Evolutionary conservation across 768 basidiomycete genomes (phyloP).

Genomic region (Lactarius pseudohatsudake): DNA sequence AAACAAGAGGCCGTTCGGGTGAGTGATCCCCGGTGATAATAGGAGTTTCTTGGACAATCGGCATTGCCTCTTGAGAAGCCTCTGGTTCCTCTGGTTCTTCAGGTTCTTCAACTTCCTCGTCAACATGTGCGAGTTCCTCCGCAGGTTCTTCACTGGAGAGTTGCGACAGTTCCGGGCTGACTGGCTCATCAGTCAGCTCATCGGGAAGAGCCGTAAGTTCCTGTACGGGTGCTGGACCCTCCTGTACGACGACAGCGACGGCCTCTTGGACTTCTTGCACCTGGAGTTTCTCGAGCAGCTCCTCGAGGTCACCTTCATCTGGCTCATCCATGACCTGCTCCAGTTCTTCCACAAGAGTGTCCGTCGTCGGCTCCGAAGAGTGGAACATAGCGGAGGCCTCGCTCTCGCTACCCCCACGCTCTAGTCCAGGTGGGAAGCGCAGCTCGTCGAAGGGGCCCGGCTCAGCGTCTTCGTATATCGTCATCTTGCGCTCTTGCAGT

Average conservation of each 20-base stretch:
- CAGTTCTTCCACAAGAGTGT: constrained; percentile 20
- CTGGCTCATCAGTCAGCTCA: not conserved
- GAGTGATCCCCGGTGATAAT: constrained; percentile 8
- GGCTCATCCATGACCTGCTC: constrained; percentile 4
- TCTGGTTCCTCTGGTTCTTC: not conserved
- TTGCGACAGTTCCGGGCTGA: constrained; percentile 5
- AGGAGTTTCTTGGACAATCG: constrained; percentile 5
- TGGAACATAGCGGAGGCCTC: constrained; percentile 8
- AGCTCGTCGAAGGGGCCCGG: constrained; percentile 16
- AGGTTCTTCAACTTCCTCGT: constrained; percentile 3
- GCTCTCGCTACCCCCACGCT: constrained; percentile 1
- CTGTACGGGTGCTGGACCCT: not conserved
- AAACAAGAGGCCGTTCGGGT: constrained; percentile 5
- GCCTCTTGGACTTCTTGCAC: constrained; percentile 1
- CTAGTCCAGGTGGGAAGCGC: constrained; percentile 25
- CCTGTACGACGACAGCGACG: constrained; percentile 6
- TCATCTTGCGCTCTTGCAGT: constrained; percentile 22
- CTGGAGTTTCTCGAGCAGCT: constrained; percentile 5
- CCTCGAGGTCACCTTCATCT: not conserved
- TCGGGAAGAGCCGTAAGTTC: constrained; percentile 7
- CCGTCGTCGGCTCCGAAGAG: constrained; percentile 19
- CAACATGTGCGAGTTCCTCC: constrained; percentile 1
- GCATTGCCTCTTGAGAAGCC: constrained; percentile 5
- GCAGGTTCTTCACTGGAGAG: constrained; percentile 14
- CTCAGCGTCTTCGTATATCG: constrained; percentile 22